Percentiles rank a stretch among this genome's conserved stretches.
Conservation (phyloP, 345 rosid genomes). For the Eucalyptus camaldulensis region DNA sequence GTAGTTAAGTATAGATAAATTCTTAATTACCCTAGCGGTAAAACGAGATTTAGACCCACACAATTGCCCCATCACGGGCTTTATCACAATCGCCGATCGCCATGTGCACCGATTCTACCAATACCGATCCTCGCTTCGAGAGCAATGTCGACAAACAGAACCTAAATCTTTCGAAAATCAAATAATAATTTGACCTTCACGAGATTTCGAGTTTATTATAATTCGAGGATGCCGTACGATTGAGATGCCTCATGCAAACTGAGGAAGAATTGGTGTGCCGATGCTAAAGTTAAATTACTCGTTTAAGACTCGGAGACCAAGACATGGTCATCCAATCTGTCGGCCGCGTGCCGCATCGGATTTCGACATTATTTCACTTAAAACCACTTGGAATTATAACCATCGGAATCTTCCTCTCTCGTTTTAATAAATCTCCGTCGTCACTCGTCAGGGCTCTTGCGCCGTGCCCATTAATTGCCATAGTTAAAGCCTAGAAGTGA, state of each 20-base stretch:
- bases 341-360: background rate
- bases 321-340: background rate
- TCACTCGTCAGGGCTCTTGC: background rate
- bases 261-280: background rate
- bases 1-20: background rate
- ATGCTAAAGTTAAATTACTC: background rate
- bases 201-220: background rate
- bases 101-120: background rate
- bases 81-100: background rate
- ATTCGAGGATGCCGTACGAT: background rate
- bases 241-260: background rate
- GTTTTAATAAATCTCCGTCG: background rate
- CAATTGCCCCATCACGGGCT: background rate
- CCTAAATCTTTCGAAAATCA: background rate
- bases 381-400: background rate
- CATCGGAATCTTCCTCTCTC: background rate
- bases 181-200: background rate
- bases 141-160: background rate
- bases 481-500: background rate
- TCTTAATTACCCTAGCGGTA: background rate
- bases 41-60: background rate
- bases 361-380: background rate
- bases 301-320: background rate
- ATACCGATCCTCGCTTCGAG: background rate
- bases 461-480: background rate